Conservation (phyloP, 164 flowering plant genomes). For the Nymphaea colorata region DNA sequence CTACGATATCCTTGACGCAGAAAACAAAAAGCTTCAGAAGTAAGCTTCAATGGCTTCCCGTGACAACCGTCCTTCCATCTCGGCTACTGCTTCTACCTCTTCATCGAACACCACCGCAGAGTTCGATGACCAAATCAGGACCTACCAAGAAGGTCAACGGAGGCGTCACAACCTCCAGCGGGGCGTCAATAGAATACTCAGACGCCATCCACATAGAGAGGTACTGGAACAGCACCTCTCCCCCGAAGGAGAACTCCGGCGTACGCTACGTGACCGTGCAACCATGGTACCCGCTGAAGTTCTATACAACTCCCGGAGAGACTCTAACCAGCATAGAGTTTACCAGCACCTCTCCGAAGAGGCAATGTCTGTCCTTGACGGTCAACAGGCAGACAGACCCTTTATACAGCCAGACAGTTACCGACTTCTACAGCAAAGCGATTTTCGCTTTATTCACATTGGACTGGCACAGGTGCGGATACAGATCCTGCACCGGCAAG, state of each 20-base stretch:
- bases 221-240: background rate
- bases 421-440: background rate
- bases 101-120: too few relatives aligned
- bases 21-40: too few relatives aligned
- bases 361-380: background rate
- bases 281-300: too few relatives aligned
- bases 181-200: too few relatives aligned
- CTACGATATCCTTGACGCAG: too few relatives aligned
- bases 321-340: background rate
- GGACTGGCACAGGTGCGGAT: background rate
- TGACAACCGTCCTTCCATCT: too few relatives aligned
- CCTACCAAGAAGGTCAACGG: too few relatives aligned
- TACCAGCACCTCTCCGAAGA: background rate
- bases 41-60: too few relatives aligned
- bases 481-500: background rate
- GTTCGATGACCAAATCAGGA: too few relatives aligned
- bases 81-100: too few relatives aligned
- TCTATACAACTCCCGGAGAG: background rate
- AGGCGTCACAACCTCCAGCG: too few relatives aligned
- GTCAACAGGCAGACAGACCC: background rate
- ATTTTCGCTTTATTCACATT: background rate
- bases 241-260: background rate
- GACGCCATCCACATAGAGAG: background rate
- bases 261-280: background rate
- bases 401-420: background rate